Evolutionary conservation across 805 yeast genomes (phyloP), one percentile per base, ranked within the genome.

Genomic region (Torulaspora maleeae): DNA sequence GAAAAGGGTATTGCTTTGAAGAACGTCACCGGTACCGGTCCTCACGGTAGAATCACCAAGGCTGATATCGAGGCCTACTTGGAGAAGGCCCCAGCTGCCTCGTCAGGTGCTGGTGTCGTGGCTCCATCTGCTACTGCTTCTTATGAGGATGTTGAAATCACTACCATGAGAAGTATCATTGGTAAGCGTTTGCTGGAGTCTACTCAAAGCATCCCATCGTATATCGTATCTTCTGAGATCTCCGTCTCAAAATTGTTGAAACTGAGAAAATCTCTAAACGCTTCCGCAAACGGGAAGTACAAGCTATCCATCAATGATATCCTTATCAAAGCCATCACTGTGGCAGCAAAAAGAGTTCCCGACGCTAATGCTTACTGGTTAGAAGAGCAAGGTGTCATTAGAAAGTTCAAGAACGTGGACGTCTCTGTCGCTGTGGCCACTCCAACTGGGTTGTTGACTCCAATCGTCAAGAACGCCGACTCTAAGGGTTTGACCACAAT

Each of bases 391-490:
- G 88, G 89, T 55, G 83, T 91, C 61, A 87, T 93, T 57, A 86
- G 99, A 75, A 90, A 86, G 73, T 93, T 80, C 79, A 74, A 76
- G 62, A 83, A 80, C 60, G 98, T 91, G 45, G 99, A 93, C 64
- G 95, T 93, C 46, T 89, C 98, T 19, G 97, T 91, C 50, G 99
- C 99, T 33, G 99, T 93, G 53, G 93, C 99, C 50, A 93, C 99
- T 15, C 97, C 98, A 67, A 80, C 95, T 41, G 99, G 99, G 41
- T 78, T 93, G 58, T 83, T 93, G 68, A 93, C 99, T 42, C 99
- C 99, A 56, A 91, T 93, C 60, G 90, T 93, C 56, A 82, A 80
- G 70, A 76, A 83, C 63, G 97, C 95, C 36, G 86, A 93, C 64
- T 58, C 83, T 48, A 87, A 84, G 77, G 99, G 99, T 35, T 78